Base-by-base conservation (phyloP, 331 rosid genomes). In the Telfairia occidentalis region DNA sequence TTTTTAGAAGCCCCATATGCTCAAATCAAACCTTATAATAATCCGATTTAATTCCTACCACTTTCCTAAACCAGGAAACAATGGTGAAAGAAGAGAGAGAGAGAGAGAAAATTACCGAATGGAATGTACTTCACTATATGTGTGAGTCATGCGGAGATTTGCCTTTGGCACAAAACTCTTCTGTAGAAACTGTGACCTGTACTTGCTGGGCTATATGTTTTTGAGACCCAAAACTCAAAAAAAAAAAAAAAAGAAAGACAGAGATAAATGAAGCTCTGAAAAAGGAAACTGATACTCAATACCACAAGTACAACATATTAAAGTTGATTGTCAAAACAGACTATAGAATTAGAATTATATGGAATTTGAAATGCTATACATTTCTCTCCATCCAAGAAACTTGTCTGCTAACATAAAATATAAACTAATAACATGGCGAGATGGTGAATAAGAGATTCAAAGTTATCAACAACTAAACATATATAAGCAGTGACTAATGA, bases 101-200 rank as follows among this genome's bases (percentile, higher is more conserved):
- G 71, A 79, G 82, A 78, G 57, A 77, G 72, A n/a, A n/a, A n/a
- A n/a, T n/a, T 85, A 92, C 97, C 90, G 83, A 42, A 84, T 80
- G 54, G 97, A 81, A n/a, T 92, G 86, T 71, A 84, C 50, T 77
- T 88, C 96, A 74, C 72, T 63, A 53, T 84, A 72, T 53, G 81
- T 82, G 73, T 80, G 90, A 81, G 79, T 79, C 85, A 53, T 85
- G 86, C 55, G 86, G 86, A 69, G 89, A 85, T 79, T 84, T 92
- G 77, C 86, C 96, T 84, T 82, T 88, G 45, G 93, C 89, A 34
- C 90, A 90, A 61, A 86, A 83, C 86, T 92, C 96, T 83, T 92
- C 96, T 43, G 96, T 96, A 80, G 89, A 88, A 75, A 92, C 83
- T 66, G 86, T 88, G 79, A 92, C 91, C 54, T 89, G 92, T 57